These are phyloP conservation scores for Cyanidiococcus yangmingshanensis DNA, from an alignment of 23 red algal species.

Conservation along the genomic window DNA sequence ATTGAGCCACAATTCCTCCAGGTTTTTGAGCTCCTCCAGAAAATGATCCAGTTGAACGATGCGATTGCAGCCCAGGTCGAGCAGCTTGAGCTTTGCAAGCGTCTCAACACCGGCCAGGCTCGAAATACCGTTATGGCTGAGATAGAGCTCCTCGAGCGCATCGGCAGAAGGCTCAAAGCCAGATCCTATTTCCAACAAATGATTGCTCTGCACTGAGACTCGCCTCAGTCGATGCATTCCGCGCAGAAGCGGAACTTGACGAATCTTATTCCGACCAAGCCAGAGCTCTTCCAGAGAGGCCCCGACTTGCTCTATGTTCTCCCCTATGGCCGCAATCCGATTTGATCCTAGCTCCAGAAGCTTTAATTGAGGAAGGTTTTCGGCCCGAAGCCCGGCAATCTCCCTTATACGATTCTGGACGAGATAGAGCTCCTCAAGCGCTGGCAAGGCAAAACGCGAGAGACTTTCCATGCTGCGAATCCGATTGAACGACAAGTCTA, in stretches of 20 bases:
- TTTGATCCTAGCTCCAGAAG: slow-evolving; percentile 95
- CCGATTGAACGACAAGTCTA: slow-evolving; percentile 92
- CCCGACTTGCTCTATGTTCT: background rate
- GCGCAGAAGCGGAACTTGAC: slow-evolving; percentile 30
- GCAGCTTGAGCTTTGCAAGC: slow-evolving; percentile 40
- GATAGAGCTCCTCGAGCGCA: slow-evolving; percentile 69
- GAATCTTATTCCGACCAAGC: slow-evolving; percentile 97
- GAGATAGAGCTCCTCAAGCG: slow-evolving; percentile 81
- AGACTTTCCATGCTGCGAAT: slow-evolving; percentile 32
- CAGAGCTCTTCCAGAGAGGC: slow-evolving; percentile 35
- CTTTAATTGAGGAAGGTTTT: slow-evolving; percentile 39
- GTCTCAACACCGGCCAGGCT: slow-evolving; percentile 47
- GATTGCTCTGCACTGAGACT: slow-evolving; percentile 76
- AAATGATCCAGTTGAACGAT: slow-evolving; percentile 46
- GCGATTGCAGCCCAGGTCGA: slow-evolving; percentile 73
- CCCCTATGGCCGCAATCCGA: slow-evolving; percentile 28
- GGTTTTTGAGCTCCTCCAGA: slow-evolving; percentile 35
- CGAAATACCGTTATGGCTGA: slow-evolving; percentile 73
- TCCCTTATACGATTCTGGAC: slow-evolving; percentile 71
- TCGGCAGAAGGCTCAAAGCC: slow-evolving; percentile 5
- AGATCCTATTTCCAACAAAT: slow-evolving; percentile 34
- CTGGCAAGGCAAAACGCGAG: slow-evolving; percentile 34
- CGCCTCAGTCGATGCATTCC: slow-evolving; percentile 34
- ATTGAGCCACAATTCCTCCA: slow-evolving; percentile 93
- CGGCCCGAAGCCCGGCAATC: slow-evolving; percentile 32